A percentile compares a stretch with the other conserved stretches of the same genome.
Conservation (phyloP, 176 grass and related monocot genomes). For the Zea mays region Zm-B73-REFERENCE-NAM-5.0 NC_050098.1:22215001-22215500, state of each 20-base stretch:
- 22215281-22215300: constrained; percentile 34
- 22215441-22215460: constrained; percentile 27
- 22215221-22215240: constrained; percentile 4
- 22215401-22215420: constrained; percentile 25
- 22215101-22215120: background rate
- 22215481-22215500: constrained; percentile 13
- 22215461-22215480: constrained; percentile 29
- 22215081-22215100: background rate
- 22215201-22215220: constrained; percentile 24
- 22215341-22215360: constrained; percentile 33
- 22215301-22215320: constrained; percentile 31
- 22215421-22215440: constrained; percentile 19
- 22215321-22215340: constrained; percentile 21
- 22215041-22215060: background rate
- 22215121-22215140: constrained; percentile 14
- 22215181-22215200: constrained; percentile 30
- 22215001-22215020: background rate
- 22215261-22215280: constrained; percentile 29
- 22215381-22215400: constrained; percentile 31
- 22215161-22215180: constrained; percentile 25
- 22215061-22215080: background rate
- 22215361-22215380: constrained; percentile 25
- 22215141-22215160: constrained; percentile 3
- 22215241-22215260: constrained; percentile 29
- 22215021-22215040: background rate